phyloP scores from a whole-genome alignment of 441 rosid genomes.

The Populus hybrid region DNA sequence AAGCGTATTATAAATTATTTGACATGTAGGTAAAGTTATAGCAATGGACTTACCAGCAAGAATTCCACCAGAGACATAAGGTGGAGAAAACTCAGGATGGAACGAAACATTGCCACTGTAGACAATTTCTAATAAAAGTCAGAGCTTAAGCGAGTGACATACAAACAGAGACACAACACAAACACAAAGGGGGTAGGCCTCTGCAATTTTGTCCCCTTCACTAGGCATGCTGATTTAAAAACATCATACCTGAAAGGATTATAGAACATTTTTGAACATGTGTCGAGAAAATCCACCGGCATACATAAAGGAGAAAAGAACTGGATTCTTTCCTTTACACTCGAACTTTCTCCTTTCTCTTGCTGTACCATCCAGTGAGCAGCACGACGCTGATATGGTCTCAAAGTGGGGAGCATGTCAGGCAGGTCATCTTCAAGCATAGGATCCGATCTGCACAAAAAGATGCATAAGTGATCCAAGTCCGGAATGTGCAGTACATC shows the following conservation, averaged over 20 bases:
- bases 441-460: conserved; percentile 48
- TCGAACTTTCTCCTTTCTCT: conserved; percentile 59
- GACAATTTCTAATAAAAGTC: conserved; percentile 19
- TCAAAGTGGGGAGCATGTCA: conserved; percentile 73
- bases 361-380: conserved; percentile 91
- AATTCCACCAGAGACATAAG: conserved; percentile 76
- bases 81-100: conserved; percentile 47
- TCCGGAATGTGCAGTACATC: conserved; percentile 2
- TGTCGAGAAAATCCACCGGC: conserved; percentile 64
- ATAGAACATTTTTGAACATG: conserved; percentile 65
- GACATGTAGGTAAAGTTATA: conserved; percentile 8
- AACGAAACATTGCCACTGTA: conserved; percentile 80
- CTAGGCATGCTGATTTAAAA: conserved; percentile 16
- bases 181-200: background rate
- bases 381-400: conserved; percentile 96
- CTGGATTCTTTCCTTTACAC: conserved; percentile 38
- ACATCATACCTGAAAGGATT: conserved; percentile 89
- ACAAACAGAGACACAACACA: conserved; percentile 15
- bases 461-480: conserved; percentile 14
- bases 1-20: too few relatives aligned
- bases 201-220: background rate
- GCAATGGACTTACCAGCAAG: conserved; percentile 72
- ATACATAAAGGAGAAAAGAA: conserved; percentile 67
- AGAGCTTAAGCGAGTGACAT: background rate
- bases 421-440: conserved; percentile 65